Evolutionary conservation across 139 green algal species (phyloP).

Genomic region (Closterium sp.): DNA sequence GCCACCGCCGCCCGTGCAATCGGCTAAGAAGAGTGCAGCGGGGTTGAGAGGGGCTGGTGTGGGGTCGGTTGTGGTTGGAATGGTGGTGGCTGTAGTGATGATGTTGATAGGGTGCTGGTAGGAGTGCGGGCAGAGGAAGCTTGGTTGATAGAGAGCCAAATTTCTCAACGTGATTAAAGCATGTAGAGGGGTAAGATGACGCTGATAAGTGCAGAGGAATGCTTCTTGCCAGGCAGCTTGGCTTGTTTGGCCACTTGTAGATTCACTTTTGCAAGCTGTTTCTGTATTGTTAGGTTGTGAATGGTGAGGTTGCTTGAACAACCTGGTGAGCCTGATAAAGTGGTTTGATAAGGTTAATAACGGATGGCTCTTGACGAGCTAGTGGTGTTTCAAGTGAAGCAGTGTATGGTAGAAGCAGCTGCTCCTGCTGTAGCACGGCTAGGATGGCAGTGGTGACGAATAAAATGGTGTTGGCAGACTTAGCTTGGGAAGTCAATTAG

Average conservation of each 20-base stretch:
- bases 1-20: neutral
- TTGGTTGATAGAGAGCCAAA: neutral
- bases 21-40: neutral
- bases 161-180: neutral
- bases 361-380: neutral
- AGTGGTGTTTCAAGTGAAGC: neutral
- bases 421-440: too few relatives aligned
- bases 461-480: too few relatives aligned
- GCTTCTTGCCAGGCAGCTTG: neutral
- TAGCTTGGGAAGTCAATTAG: too few relatives aligned
- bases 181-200: neutral
- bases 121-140: neutral
- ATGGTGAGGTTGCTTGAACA: neutral
- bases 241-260: neutral
- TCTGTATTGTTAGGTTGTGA: neutral
- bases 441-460: too few relatives aligned
- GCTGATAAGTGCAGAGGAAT: neutral
- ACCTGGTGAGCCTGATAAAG: too few relatives aligned
- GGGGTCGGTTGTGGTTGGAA: neutral
- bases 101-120: neutral
- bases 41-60: neutral
- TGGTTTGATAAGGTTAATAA: too few relatives aligned
- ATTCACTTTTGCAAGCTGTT: neutral
- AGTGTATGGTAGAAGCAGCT: neutral
- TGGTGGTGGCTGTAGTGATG: neutral